phyloP scores from a whole-genome alignment of 139 green algal species.

The Haematococcus sp. region DNA sequence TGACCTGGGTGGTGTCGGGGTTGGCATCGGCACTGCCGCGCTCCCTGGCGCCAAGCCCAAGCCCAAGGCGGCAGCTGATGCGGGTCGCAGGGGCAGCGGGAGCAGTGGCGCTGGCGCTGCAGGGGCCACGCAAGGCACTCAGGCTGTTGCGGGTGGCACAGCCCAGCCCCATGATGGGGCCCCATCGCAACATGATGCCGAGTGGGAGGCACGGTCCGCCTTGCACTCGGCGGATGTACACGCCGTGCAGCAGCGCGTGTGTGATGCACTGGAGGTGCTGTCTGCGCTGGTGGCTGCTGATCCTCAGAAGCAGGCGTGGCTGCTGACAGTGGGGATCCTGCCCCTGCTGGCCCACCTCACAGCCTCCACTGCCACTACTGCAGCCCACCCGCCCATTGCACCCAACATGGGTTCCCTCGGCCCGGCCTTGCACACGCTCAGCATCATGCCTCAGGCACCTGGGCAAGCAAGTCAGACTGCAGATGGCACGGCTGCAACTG shows the following conservation, averaged over 20 bases:
- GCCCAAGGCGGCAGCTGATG: background rate
- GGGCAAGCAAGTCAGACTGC: too few species aligned
- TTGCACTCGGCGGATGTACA: conserved; percentile 35
- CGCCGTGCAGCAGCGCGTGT: conserved; percentile 39
- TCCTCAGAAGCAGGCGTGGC: conserved; percentile 55
- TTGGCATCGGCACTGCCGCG: background rate
- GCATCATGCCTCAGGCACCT: too few species aligned
- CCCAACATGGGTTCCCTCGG: background rate
- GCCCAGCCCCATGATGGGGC: too few species aligned
- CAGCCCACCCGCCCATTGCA: background rate
- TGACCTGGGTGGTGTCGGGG: background rate
- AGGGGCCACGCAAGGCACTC: too few species aligned
- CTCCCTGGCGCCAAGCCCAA: background rate
- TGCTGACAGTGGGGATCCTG: conserved; percentile 57
- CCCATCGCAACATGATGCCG: too few species aligned
- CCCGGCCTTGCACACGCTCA: too few species aligned
- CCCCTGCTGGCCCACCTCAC: conserved; percentile 61
- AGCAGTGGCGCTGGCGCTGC: too few species aligned
- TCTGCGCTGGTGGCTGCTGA: conserved; percentile 57
- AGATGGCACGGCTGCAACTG: too few species aligned
- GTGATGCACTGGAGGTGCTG: conserved; percentile 51
- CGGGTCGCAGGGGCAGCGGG: too few species aligned
- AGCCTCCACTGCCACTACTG: background rate
- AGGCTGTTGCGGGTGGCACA: too few species aligned
- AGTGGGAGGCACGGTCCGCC: too few species aligned